Evolutionary conservation across 2,329 filamentous ascomycete genomes (phyloP), one percentile per base, ranked within the genome.

Genomic region (Chaetomium sp.): DNA sequence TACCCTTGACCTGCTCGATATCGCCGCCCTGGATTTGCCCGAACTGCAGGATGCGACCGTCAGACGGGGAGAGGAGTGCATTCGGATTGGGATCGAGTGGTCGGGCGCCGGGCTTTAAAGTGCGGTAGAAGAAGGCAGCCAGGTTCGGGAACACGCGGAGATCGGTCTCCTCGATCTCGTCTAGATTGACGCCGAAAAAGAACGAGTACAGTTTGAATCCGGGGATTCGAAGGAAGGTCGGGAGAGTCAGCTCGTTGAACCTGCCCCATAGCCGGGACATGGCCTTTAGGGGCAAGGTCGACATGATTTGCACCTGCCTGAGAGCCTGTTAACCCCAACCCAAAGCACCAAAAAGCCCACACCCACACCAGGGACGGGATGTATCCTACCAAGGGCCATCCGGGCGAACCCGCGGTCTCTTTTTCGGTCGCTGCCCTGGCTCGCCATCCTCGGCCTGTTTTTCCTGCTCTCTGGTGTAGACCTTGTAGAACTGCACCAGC

Each of bases 1-100:
- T 95, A 66, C 95, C 95, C 79, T 99, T 99, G 69, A 99, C 94
- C 79, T 99, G 95, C 77, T 99, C 95, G 51, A 99, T 96, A 74
- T 97, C 92, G 56, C 94, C 93, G 72, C 93, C 88, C 73, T 96
- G 90, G 64, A 99, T 97, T 71, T 88, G 88, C 12, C 95, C 95
- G 71, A 93, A 97, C 72, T 98, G 94, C 29, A 99, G 85, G 54
- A 99, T 85, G 68, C 90, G 90, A 55, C 95, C 95, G 76, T 99
- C 95, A 5, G 95, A 87, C 0, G 95, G 96, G 0, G 92, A 95
- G 8, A 98, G 80, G 5, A 99, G 80, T 10, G 92, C 90, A 73
- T 91, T 89, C 1, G 86, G 85, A 70, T 94, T 87, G 1, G 91
- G 87, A 73, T 98, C 92, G 16, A 99, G 82, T 1, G 93, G 93